A percentile compares a stretch with the other conserved stretches of the same genome.
Evolutionary conservation across 2,329 filamentous ascomycete species (phyloP).

Genomic region (Verticillium isaacii): DNA sequence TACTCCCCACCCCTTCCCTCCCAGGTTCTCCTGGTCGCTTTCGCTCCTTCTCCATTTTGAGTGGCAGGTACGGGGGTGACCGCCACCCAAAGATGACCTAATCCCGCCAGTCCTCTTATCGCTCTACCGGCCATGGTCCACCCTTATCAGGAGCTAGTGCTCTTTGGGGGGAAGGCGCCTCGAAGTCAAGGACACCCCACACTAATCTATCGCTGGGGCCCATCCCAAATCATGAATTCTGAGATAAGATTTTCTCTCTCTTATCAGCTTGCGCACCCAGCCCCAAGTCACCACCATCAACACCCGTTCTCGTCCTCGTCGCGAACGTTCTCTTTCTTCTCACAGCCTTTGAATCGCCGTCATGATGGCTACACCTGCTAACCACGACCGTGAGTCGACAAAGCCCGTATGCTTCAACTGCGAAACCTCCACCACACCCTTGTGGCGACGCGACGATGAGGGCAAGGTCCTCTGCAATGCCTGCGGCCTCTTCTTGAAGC

Average conservation of each 20-base stretch:
- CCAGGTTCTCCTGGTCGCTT: neutral
- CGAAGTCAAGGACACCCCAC: neutral
- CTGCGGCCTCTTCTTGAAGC: conserved; percentile 94
- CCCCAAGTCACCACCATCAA: neutral
- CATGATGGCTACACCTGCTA: conserved; percentile 51
- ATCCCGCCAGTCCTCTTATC: neutral
- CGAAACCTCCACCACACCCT: conserved; percentile 86
- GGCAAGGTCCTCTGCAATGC: conserved; percentile 97
- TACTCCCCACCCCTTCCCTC: neutral
- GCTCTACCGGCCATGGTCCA: neutral
- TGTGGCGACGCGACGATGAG: conserved; percentile 96
- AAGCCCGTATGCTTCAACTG: conserved; percentile 98
- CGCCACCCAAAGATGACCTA: neutral
- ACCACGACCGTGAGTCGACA: conserved; percentile 54
- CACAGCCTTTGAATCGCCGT: conserved; percentile 22
- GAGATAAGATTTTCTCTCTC: conserved; percentile 6
- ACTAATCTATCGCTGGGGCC: neutral
- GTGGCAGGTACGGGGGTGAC: neutral
- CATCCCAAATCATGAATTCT: conserved; percentile 5
- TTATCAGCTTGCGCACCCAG: neutral
- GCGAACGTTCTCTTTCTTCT: conserved; percentile 7
- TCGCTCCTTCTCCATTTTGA: neutral
- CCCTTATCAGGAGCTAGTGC: neutral
- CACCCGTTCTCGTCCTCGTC: neutral
- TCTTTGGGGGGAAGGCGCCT: neutral